Percentiles rank a stretch among this genome's conserved stretches.
Conservation (phyloP, 192 early-diverging fungal genomes). For the Umbelopsis ramanniana region DNA sequence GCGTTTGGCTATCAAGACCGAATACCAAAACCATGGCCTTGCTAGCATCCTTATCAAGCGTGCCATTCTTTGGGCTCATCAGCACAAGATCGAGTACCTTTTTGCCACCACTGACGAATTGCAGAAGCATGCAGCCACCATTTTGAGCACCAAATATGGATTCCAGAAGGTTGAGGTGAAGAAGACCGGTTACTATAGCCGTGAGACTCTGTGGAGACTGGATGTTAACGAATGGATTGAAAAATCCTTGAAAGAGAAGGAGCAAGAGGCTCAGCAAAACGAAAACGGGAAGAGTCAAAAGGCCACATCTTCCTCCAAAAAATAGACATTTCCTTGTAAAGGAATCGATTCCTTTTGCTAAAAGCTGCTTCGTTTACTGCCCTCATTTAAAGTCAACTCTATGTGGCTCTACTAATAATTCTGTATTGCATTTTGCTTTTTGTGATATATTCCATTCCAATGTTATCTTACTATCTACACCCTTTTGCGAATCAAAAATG, state of each 20-base stretch:
- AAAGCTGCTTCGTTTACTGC: too few relatives aligned
- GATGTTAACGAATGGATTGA: constrained; percentile 45
- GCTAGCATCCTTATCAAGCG: constrained; percentile 43
- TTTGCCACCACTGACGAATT: constrained; percentile 45
- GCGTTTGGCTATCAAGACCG: constrained; percentile 38
- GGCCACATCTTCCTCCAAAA: too few relatives aligned
- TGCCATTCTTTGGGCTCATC: constrained; percentile 39
- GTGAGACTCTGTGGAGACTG: constrained; percentile 30
- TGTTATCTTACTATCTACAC: too few relatives aligned
- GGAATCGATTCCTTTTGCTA: too few relatives aligned
- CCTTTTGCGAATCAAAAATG: too few relatives aligned
- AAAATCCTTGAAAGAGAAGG: constrained; percentile 16
- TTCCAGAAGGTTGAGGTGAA: constrained; percentile 27
- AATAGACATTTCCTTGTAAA: too few relatives aligned
- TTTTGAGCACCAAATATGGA: constrained; percentile 37
- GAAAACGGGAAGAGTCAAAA: too few relatives aligned
- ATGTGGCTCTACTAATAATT: too few relatives aligned
- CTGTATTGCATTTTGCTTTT: too few relatives aligned
- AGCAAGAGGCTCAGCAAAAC: background rate
- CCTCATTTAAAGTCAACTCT: too few relatives aligned
- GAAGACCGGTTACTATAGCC: constrained; percentile 29
- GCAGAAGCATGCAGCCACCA: constrained; percentile 19
- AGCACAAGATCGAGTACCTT: constrained; percentile 37
- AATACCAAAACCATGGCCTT: constrained; percentile 44
- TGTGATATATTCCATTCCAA: too few relatives aligned